Base-by-base conservation (phyloP, 2,329 filamentous ascomycete species). In the Talaromyces sp. region DNA sequence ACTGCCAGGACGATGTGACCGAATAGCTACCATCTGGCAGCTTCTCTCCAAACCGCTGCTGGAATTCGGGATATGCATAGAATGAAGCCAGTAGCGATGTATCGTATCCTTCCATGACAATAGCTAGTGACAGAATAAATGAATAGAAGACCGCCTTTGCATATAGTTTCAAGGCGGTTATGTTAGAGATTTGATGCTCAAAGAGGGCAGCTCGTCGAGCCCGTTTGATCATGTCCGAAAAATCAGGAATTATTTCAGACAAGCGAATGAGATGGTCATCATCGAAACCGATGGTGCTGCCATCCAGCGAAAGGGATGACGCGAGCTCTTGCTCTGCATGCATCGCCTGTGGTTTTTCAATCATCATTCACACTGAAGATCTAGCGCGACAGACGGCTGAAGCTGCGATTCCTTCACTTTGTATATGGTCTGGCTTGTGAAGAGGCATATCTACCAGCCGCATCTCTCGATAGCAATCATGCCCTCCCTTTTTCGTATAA, bases 1-100 rank as follows among this genome's bases (percentile, higher is more conserved):
- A 58, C 68, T 86, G 83, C 85, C 85, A 87, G 0, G 79, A 74
- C 0, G 83, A 80, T 1, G 80, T 78, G 26, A 86, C 72, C 38
- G 78, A 73, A 59, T 81, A 82, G 17, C 46, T 57, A 1, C 50
- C 58, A 17, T 65, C 62, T 2, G 57, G 31, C 9, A 56, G 50
- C 7, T 35, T 29, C 10, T 66, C 57, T 19, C 68, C 67, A 50
- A 65, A 69, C 75, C 80, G 63, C 72, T 60, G 63, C 76, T 78
- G 66, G 79, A 83, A 50, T 65, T 64, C 0, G 69, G 75, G 26
- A 54, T 79, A 81, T 6, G 77, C 80, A 64, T 81, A 83, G 43
- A 84, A 72, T 51, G 78, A 81, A 1, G 77, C 74, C 3, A 84
- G 69, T 0, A 84, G 68, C 0, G 80, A 80, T 8, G 82, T 74